Evolutionary conservation across 768 basidiomycete genomes (phyloP), one percentile per base, ranked within the genome.

Genomic region (Pleurotus tuber-regium): DNA sequence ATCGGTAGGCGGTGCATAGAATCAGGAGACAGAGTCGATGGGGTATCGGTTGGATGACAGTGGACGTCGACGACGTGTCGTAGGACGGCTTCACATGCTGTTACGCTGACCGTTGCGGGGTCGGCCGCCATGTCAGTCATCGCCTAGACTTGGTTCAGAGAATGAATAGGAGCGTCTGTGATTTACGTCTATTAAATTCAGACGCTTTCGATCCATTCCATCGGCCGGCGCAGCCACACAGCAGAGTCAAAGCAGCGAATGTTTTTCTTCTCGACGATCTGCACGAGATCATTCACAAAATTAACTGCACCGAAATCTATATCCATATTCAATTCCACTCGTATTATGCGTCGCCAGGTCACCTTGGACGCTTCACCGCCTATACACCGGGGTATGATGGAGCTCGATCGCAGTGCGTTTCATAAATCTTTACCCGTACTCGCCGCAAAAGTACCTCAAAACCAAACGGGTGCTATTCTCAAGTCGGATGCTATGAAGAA

Each of bases 1-100:
- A 92, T 83, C 2, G 70, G 64, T 3, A 89, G 77, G 9, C 67
- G 59, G 21, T 80, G 70, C 68, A 89, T 82, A 4, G 76, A 74
- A 19, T 71, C 67, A 3, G 67, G 47, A 6, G 70, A 59, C 31
- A 84, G 76, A 9, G 46, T 48, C 1, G 60, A 59, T 1, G 65
- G 66, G 8, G 86, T 79, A 66, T 96, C 94, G 3, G 90, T 93
- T 2, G 95, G 93, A 69, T 98, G 95, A 67, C 91, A 95, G 58
- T 98, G 95, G 0, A 86, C 89, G 63, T 97, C 95, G 49, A 85
- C 77, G 51, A 98, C 71, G 59, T 90, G 90, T 18, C 66, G 70
- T 16, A 90, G 71, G 39, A 92, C 76, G 43, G 52, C 51, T 25
- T 43, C 36, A 50, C 39, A 39, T 23, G 49, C 36, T 7, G 33